Conservation (phyloP, 1,284 basidiomycete species). For the Kalmanozyma brasiliensis region DNA sequence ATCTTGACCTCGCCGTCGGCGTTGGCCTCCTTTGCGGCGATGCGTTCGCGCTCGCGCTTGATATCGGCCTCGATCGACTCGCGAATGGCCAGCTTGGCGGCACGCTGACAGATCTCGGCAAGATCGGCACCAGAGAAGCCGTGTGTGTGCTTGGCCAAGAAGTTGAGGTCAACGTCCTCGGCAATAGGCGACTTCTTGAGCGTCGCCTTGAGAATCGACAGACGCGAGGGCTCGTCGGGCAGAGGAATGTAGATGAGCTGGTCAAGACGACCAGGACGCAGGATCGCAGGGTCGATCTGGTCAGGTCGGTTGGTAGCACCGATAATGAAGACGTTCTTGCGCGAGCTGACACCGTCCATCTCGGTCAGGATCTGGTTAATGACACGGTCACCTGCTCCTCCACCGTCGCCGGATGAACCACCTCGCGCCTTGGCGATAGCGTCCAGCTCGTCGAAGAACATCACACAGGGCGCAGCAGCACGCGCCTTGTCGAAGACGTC, state of each 20-base stretch:
- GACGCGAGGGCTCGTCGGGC: constrained; percentile 91
- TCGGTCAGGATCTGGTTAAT: constrained; percentile 95
- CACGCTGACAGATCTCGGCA: constrained; percentile 97
- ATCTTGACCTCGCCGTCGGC: constrained; percentile 71
- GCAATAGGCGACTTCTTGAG: constrained; percentile 93
- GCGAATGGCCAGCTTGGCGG: constrained; percentile 95
- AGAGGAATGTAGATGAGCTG: constrained; percentile 70
- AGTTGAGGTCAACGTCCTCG: constrained; percentile 83
- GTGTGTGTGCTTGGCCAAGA: constrained; percentile 92
- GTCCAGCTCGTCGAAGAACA: constrained; percentile 99
- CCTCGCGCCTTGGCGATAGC: constrained; percentile 98
- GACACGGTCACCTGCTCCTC: constrained; percentile 96
- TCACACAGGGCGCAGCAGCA: constrained; percentile 97
- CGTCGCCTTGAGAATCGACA: constrained; percentile 89
- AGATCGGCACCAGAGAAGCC: constrained; percentile 99
- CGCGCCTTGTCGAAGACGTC: constrained; percentile 99
- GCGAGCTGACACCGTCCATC: constrained; percentile 98
- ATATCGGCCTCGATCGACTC: constrained; percentile 95
- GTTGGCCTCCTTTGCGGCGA: constrained; percentile 41
- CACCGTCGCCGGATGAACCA: constrained; percentile 81
- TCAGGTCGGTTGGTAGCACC: constrained; percentile 99
- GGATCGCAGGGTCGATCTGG: constrained; percentile 94
- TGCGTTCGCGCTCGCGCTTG: constrained; percentile 76
- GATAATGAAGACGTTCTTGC: constrained; percentile 99
- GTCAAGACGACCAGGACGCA: constrained; percentile 98